phyloP scores from a whole-genome alignment of 768 basidiomycete genomes.

The Jaapia argillacea region DNA sequence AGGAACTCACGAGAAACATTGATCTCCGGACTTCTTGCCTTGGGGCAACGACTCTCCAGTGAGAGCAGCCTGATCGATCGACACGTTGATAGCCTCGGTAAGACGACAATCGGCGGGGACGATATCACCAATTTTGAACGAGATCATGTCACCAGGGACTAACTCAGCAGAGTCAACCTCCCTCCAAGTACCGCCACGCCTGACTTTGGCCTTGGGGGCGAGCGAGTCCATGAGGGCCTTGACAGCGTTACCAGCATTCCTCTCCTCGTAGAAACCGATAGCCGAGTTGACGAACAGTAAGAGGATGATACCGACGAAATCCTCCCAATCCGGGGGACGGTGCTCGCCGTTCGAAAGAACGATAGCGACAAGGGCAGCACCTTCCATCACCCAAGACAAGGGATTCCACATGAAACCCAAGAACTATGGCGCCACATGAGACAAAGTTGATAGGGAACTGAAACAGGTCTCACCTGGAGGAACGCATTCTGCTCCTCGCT shows the following conservation, averaged over 20 bases:
- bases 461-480: constrained; percentile 80
- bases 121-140: constrained; percentile 99
- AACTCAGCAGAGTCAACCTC: constrained; percentile 88
- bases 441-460: background rate
- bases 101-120: constrained; percentile 98
- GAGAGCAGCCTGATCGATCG: constrained; percentile 96
- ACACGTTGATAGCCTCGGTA: constrained; percentile 93
- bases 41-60: constrained; percentile 96
- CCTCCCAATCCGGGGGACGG: constrained; percentile 89
- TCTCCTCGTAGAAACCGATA: constrained; percentile 98
- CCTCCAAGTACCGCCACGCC: constrained; percentile 73
- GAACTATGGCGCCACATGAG: too few species aligned
- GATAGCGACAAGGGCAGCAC: constrained; percentile 89
- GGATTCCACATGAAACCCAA: constrained; percentile 99
- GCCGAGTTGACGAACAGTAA: constrained; percentile 90
- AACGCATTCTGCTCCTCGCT: constrained; percentile 84
- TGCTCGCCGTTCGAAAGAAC: constrained; percentile 88
- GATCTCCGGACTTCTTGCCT: constrained; percentile 87
- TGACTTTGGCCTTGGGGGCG: constrained; percentile 94
- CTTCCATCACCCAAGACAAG: constrained; percentile 99
- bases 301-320: constrained; percentile 93
- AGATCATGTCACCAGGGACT: constrained; percentile 91
- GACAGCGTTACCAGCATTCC: constrained; percentile 96
- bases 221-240: constrained; percentile 99
- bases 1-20: constrained; percentile 91